These are phyloP conservation scores for Paragyromitra xinjiangensis DNA, from an alignment of 495 filamentous ascomycete genomes.

Conservation along the genomic window DNA sequence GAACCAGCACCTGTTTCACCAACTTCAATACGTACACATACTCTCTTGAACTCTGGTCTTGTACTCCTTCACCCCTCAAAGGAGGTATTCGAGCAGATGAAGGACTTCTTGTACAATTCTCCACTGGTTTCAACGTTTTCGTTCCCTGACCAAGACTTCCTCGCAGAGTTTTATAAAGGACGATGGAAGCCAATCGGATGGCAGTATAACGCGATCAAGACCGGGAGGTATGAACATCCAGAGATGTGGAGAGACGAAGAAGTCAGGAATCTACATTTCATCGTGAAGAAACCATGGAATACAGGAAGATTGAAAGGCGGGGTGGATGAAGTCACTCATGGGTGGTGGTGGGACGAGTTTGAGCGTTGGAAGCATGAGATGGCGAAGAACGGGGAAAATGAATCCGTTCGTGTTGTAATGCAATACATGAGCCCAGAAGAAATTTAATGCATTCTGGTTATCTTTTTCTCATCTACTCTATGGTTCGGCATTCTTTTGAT, in stretches of 20 bases:
- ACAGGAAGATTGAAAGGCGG: slow-evolving; percentile 60
- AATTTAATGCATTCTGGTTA: neutral
- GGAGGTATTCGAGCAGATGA: slow-evolving; percentile 59
- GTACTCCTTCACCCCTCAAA: slow-evolving; percentile 60
- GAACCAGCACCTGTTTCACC: slow-evolving; percentile 52
- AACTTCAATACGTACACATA: slow-evolving; percentile 55
- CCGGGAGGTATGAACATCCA: slow-evolving; percentile 64
- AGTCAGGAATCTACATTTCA: slow-evolving; percentile 64
- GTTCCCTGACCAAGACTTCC: slow-evolving; percentile 67
- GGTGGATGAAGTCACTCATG: slow-evolving; percentile 62
- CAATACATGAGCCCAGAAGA: slow-evolving; percentile 2
- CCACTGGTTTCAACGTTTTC: slow-evolving; percentile 58
- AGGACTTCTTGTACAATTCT: slow-evolving; percentile 59
- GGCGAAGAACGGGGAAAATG: neutral
- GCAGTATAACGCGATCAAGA: slow-evolving; percentile 68
- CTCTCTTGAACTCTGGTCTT: slow-evolving; percentile 60
- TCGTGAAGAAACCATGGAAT: slow-evolving; percentile 69
- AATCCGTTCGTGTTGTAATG: slow-evolving; percentile 6
- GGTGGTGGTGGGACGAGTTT: slow-evolving; percentile 63
- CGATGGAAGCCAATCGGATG: slow-evolving; percentile 62
- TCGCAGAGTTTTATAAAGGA: slow-evolving; percentile 62
- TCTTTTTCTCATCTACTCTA: too few relatives aligned
- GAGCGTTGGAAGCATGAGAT: slow-evolving; percentile 54
- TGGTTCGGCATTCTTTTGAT: too few relatives aligned
- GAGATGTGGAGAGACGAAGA: slow-evolving; percentile 66